Evolutionary conservation across 768 basidiomycete genomes (phyloP).

Genomic region (Lyophyllum semitale): DNA sequence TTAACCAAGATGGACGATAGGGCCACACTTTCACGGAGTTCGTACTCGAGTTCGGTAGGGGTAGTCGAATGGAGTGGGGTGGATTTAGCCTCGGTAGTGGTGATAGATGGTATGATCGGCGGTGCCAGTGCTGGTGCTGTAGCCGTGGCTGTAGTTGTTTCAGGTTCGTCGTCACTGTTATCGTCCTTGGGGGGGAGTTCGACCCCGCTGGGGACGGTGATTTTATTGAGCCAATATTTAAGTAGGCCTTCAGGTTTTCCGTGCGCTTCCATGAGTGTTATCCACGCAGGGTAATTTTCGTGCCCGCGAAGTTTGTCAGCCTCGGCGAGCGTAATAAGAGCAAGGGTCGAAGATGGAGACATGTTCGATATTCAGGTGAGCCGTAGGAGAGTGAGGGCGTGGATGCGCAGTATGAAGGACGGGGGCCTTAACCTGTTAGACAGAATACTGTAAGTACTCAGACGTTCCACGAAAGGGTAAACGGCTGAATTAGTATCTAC

Average conservation of each 20-base stretch:
- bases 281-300: background rate
- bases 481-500: background rate
- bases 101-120: background rate
- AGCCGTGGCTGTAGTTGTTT: background rate
- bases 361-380: background rate
- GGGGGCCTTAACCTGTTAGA: background rate
- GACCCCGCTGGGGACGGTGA: too few species aligned
- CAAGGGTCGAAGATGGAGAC: background rate
- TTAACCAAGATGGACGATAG: background rate
- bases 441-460: background rate
- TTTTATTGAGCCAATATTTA: constrained; percentile 2
- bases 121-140: background rate
- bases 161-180: background rate
- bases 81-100: background rate
- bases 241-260: background rate
- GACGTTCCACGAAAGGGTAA: background rate
- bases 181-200: too few species aligned
- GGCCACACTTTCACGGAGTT: background rate
- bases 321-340: background rate
- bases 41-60: background rate
- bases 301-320: background rate
- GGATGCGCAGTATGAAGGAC: background rate
- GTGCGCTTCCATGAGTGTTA: background rate
- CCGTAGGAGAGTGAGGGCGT: background rate
- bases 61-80: background rate